Conservation (phyloP, 139 green algal species). For the Bryopsis sp. region DNA sequence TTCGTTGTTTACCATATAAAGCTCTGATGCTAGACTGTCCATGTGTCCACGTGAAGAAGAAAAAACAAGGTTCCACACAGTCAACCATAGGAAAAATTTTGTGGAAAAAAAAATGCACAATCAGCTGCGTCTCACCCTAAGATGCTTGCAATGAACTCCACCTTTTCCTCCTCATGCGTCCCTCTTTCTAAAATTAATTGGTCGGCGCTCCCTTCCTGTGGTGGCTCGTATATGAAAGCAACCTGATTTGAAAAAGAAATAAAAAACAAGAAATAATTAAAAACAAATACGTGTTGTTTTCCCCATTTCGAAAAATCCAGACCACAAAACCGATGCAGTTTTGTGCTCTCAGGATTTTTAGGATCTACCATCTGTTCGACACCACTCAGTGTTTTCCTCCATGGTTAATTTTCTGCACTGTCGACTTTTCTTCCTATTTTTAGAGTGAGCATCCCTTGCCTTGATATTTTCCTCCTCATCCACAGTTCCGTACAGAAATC, state of each 20-base stretch:
- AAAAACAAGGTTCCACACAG: too few species aligned
- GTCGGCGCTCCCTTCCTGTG: conserved; percentile 61
- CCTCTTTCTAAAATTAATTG: conserved; percentile 41
- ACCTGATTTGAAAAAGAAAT: too few species aligned
- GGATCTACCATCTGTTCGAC: too few species aligned
- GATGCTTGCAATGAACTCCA: conserved; percentile 48
- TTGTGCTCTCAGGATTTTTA: too few species aligned
- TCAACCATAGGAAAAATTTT: background rate
- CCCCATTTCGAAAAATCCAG: too few species aligned
- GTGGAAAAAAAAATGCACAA: too few species aligned
- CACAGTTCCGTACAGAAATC: conserved; percentile 84
- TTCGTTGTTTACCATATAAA: too few species aligned
- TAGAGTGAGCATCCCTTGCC: conserved; percentile 5
- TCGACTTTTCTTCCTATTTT: background rate
- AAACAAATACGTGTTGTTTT: too few species aligned
- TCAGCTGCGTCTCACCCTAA: conserved; percentile 40
- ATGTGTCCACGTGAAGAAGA: too few species aligned
- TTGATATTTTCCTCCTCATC: conserved; percentile 58
- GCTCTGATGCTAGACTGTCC: too few species aligned
- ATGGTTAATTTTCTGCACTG: background rate
- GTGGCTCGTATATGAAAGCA: conserved; percentile 82
- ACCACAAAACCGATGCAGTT: too few species aligned
- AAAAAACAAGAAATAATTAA: too few species aligned
- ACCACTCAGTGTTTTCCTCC: background rate
- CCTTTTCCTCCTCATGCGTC: conserved; percentile 47